phyloP scores from a whole-genome alignment of 257 asterid genomes.

The Voacanga thouarsii region DNA sequence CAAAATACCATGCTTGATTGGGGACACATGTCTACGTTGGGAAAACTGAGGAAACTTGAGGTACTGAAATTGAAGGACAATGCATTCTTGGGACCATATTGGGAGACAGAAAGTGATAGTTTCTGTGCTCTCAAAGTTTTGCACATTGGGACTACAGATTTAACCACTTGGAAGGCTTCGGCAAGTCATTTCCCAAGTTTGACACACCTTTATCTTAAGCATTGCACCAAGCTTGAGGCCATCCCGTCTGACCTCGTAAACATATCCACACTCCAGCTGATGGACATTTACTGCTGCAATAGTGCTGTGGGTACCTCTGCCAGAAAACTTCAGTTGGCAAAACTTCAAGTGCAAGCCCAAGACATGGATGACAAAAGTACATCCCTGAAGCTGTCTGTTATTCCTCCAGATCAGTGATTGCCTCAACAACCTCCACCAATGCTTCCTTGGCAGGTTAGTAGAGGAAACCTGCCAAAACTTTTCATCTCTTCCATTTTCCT shows the following conservation, averaged over 20 bases:
- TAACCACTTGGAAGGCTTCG: conserved; percentile 33
- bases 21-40: conserved; percentile 20
- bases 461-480: neutral
- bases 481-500: neutral
- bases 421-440: neutral
- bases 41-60: conserved; percentile 21
- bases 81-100: conserved; percentile 19
- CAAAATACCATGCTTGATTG: conserved; percentile 22
- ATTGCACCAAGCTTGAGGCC: conserved; percentile 30
- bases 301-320: conserved; percentile 24
- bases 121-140: conserved; percentile 30
- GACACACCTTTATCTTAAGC: conserved; percentile 19
- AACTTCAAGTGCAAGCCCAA: neutral
- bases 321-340: neutral
- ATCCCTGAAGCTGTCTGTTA: conserved; percentile 29
- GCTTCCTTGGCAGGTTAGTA: neutral
- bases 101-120: conserved; percentile 22
- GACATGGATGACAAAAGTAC: neutral
- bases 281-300: conserved; percentile 23
- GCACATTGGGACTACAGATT: conserved; percentile 31
- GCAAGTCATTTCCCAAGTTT: conserved; percentile 33
- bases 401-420: conserved; percentile 21
- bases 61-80: conserved; percentile 29
- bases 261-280: conserved; percentile 26
- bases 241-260: conserved; percentile 30